Conservation (phyloP, 306 rosid species). For the Begonia masoniana region DNA sequence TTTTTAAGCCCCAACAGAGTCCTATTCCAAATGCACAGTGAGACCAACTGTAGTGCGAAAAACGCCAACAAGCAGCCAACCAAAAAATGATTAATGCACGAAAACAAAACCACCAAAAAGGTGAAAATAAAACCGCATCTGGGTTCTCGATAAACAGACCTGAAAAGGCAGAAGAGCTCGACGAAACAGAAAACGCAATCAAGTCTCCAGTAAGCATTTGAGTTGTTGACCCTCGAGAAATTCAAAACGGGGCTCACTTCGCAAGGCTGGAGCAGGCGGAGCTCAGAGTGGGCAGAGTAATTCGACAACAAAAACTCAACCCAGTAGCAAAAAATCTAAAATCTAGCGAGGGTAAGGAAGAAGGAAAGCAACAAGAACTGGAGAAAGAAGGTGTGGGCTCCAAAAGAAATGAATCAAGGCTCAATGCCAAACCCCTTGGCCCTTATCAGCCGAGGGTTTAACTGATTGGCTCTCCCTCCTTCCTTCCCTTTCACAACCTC, state of each 20-base stretch:
- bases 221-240: neutral
- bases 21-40: too few relatives aligned
- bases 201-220: neutral
- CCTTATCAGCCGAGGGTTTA: conserved; percentile 2
- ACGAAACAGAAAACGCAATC: neutral
- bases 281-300: neutral
- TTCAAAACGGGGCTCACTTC: neutral
- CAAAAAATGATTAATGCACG: too few relatives aligned
- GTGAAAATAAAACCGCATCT: neutral
- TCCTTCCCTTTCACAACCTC: neutral
- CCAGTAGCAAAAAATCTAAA: neutral
- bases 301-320: neutral
- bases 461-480: conserved; percentile 1
- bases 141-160: neutral
- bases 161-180: neutral
- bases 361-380: neutral
- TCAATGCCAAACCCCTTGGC: neutral
- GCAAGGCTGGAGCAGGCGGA: neutral
- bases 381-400: conserved; percentile 10
- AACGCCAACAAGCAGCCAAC: too few relatives aligned
- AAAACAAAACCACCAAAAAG: neutral
- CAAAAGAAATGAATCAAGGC: neutral
- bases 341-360: too few relatives aligned
- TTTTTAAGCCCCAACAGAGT: too few relatives aligned
- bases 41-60: too few relatives aligned